phyloP scores from a whole-genome alignment of 1,284 basidiomycete genomes.

The Ganoderma resinaceum region DNA sequence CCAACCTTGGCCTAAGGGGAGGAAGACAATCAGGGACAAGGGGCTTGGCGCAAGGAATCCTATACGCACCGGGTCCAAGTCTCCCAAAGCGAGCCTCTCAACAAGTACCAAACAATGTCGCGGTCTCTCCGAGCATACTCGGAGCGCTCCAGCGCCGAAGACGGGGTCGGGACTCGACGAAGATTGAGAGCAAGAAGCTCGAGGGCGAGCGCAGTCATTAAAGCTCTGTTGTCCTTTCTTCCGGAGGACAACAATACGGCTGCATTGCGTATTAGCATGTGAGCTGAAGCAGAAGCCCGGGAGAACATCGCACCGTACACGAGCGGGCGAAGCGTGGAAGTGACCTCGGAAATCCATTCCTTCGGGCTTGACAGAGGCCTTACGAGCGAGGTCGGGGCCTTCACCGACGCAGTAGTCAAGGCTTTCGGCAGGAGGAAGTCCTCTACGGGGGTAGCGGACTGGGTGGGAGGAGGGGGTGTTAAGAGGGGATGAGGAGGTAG shows the following conservation, averaged over 20 bases:
- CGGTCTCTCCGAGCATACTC: slow-evolving; percentile 87
- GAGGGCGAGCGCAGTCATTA: slow-evolving; percentile 64
- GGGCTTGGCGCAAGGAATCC: neutral
- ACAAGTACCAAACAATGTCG: slow-evolving; percentile 85
- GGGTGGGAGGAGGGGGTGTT: slow-evolving; percentile 55
- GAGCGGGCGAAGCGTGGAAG: slow-evolving; percentile 74
- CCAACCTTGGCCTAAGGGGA: slow-evolving; percentile 73
- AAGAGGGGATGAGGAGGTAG: slow-evolving; percentile 66
- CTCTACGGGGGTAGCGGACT: slow-evolving; percentile 65
- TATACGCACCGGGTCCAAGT: slow-evolving; percentile 75
- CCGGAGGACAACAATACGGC: slow-evolving; percentile 42
- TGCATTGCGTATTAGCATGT: slow-evolving; percentile 30
- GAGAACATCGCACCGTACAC: slow-evolving; percentile 65
- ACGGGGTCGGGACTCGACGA: slow-evolving; percentile 66
- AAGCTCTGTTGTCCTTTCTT: slow-evolving; percentile 52
- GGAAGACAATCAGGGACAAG: slow-evolving; percentile 12
- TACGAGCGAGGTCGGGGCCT: slow-evolving; percentile 69
- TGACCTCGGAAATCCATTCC: slow-evolving; percentile 74
- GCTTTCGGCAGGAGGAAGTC: slow-evolving; percentile 84
- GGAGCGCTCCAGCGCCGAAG: slow-evolving; percentile 69
- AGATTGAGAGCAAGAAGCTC: slow-evolving; percentile 73
- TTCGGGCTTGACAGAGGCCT: slow-evolving; percentile 63
- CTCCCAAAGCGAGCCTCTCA: slow-evolving; percentile 91
- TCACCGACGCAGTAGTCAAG: slow-evolving; percentile 72
- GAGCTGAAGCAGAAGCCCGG: neutral